These are phyloP conservation scores for Phalaenopsis hybrid DNA, from an alignment of 116 monocot genomes.

Conservation along the genomic window DNA sequence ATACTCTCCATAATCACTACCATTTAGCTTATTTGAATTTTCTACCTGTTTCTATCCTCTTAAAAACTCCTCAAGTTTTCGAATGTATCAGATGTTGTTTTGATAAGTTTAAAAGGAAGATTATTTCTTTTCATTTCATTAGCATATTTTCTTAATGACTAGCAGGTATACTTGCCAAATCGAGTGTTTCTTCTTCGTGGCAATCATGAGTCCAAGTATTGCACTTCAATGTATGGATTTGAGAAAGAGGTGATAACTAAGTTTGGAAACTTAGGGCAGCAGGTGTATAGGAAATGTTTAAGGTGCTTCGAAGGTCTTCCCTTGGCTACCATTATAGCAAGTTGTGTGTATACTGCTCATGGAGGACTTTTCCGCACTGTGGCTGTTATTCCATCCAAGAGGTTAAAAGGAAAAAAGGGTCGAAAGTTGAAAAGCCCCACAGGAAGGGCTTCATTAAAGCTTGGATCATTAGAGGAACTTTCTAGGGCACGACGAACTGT, in stretches of 20 bases:
- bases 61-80: not conserved
- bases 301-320: constrained; percentile 97
- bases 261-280: constrained; percentile 68
- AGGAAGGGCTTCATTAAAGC: constrained; percentile 32
- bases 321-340: constrained; percentile 82
- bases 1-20: not conserved
- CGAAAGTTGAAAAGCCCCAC: constrained; percentile 20
- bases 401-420: constrained; percentile 63
- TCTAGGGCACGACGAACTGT: constrained; percentile 74
- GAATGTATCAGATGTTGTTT: not conserved
- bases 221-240: constrained; percentile 96
- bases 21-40: not conserved
- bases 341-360: constrained; percentile 80
- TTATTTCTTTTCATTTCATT: not conserved
- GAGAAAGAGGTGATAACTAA: constrained; percentile 89
- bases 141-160: constrained; percentile 10
- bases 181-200: constrained; percentile 94
- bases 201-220: constrained; percentile 97
- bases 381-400: constrained; percentile 33
- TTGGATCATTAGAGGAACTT: constrained; percentile 86
- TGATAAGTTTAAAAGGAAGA: not conserved
- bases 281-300: constrained; percentile 84
- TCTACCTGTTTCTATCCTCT: not conserved
- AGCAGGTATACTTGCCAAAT: constrained; percentile 63
- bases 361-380: constrained; percentile 84